These are phyloP conservation scores for Vitellaria paradoxa DNA, from an alignment of 179 eudicot genomes.

Conservation along the genomic window DNA sequence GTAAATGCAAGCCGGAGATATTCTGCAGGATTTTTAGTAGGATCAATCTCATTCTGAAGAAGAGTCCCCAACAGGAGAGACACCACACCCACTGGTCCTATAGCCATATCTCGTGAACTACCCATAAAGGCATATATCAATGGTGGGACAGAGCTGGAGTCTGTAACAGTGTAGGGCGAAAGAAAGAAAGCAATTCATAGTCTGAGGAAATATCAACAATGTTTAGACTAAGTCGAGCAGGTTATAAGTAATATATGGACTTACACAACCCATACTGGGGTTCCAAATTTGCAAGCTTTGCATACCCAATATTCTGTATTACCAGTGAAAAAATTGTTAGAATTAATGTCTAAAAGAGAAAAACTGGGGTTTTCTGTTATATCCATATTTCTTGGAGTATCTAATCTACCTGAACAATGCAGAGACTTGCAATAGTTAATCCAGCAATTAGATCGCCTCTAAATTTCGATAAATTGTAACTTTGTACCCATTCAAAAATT, in stretches of 20 bases:
- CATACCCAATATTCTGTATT: constrained; percentile 59
- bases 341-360: not conserved
- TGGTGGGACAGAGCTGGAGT: constrained; percentile 65
- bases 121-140: constrained; percentile 69
- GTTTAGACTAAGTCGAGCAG: not conserved
- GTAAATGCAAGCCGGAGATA: constrained; percentile 62
- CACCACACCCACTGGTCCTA: constrained; percentile 71
- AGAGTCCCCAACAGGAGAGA: constrained; percentile 63
- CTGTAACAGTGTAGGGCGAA: constrained; percentile 22
- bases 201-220: not conserved
- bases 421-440: constrained; percentile 66
- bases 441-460: constrained; percentile 59
- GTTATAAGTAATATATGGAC: constrained; percentile 12
- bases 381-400: not conserved
- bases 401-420: constrained; percentile 58
- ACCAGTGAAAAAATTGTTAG: not conserved
- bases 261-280: constrained; percentile 66
- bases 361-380: not conserved
- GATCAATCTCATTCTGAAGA: constrained; percentile 57
- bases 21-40: constrained; percentile 33
- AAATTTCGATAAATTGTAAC: constrained; percentile 43
- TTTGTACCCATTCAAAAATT: constrained; percentile 53
- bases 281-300: constrained; percentile 56
- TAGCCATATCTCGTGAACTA: constrained; percentile 73
- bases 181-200: not conserved